Base-by-base conservation (phyloP, 2,329 filamentous ascomycete species). In the Gremmenia infestans region DNA sequence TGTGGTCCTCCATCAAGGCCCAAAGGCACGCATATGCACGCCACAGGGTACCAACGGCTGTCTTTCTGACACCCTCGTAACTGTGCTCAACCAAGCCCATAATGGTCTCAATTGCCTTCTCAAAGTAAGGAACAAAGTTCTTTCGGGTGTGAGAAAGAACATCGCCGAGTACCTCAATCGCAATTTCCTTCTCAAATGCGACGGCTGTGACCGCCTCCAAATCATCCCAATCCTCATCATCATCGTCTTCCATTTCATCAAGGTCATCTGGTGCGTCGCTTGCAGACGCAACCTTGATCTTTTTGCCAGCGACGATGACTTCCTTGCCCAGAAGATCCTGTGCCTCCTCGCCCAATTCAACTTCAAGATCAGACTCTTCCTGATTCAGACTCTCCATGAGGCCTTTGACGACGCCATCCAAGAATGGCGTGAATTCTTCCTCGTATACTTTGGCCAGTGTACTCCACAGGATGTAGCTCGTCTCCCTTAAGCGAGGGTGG, bases 401-500 rank as follows among this genome's bases (percentile, higher is more conserved):
- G 53, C 87, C 86, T 70, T 88, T 85, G 71, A 93, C 87, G 50
- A 91, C 88, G 50, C 88, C 89, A 0, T 82, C 78, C 6, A 94
- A 81, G 75, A 91, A 94, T 56, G 88, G 85, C 55, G 84, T 82
- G 60, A 95, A 93, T 53, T 91, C 80, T 68, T 90, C 88, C 67
- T 88, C 86, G 73, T 97, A 97, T 9, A 97, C 91, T 77, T 95
- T 95, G 60, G 93, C 88, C 70, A 99, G 85, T 42, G 89, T 91
- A 63, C 90, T 91, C 93, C 94, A 99, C 53, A 99, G 81, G 60
- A 97, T 95, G 76, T 96, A 99, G 71, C 91, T 96, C 60, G 91
- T 97, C 78, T 99, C 94, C 73, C 91, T 89, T 51, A 97, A 84
- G 55, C 92, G 84, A 43, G 92, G 89, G 75, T 97, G 92, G 65